phyloP scores from a whole-genome alignment of 2,329 filamentous ascomycete species.

The Diaporthe citrichinensis region DNA sequence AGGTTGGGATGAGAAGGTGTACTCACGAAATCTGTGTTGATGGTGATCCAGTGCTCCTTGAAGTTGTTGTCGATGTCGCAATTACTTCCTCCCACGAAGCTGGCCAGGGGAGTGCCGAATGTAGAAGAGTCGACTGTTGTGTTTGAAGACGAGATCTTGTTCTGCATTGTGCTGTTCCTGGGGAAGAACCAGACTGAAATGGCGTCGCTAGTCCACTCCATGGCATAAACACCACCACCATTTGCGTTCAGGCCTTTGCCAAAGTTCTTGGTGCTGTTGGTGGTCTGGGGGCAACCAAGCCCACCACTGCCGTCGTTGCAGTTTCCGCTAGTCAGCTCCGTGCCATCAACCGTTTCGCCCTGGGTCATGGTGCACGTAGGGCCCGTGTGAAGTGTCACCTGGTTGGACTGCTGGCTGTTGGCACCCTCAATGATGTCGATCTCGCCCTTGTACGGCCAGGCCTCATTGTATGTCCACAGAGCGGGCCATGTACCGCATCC shows the following conservation, averaged over 20 bases:
- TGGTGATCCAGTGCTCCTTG: conserved; percentile 79
- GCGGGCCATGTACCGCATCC: conserved; percentile 85
- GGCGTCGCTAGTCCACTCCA: conserved; percentile 79
- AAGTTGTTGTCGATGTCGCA: conserved; percentile 83
- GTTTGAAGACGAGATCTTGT: conserved; percentile 65
- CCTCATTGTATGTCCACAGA: conserved; percentile 76
- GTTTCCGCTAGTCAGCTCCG: conserved; percentile 59
- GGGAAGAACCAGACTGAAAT: conserved; percentile 90
- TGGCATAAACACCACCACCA: conserved; percentile 79
- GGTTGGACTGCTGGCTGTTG: conserved; percentile 71
- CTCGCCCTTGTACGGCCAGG: conserved; percentile 80
- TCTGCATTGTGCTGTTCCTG: conserved; percentile 57
- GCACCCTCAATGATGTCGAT: conserved; percentile 88
- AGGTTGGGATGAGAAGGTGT: neutral
- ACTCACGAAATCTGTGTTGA: conserved; percentile 54
- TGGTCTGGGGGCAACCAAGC: conserved; percentile 72
- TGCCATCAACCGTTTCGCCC: conserved; percentile 61
- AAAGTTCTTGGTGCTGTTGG: conserved; percentile 67
- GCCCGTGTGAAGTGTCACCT: conserved; percentile 78
- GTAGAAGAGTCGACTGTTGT: conserved; percentile 73
- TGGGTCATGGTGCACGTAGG: conserved; percentile 70
- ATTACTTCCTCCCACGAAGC: conserved; percentile 74
- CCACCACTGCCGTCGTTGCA: conserved; percentile 68
- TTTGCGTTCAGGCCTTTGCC: conserved; percentile 79
- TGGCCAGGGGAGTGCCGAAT: conserved; percentile 80